Evolutionary conservation across 805 yeast genomes (phyloP), one percentile per base, ranked within the genome.

Genomic region (Candida insectorum): DNA sequence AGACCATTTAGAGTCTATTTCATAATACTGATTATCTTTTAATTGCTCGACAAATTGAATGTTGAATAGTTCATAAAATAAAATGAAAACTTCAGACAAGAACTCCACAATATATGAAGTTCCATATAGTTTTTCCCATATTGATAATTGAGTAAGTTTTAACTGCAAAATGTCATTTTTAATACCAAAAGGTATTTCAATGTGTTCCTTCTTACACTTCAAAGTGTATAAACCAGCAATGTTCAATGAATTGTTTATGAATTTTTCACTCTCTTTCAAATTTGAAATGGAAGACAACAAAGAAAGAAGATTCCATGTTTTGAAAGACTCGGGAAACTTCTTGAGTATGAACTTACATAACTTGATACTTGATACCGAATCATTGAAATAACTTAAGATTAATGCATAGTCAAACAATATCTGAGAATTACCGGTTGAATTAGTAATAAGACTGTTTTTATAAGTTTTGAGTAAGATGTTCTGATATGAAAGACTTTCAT

Each of bases 81-180:
- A 52, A 8, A 65, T 71, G 44, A 87, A 82, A 7, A 85, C 68
- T 28, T 76, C 86, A 2, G 84, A 74, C n/a, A 88, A 52, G 31
- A 69, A 64, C 26, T 80, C 85, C 39, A 85, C 53, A 0, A 87
- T 77, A 26, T 73, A 52, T 18, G 69, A 62, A 1, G 70, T 57
- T 5, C 87, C 91, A 36, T 73, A 66, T 4, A 74, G 61, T 5
- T 75, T 68, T 47, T 83, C 88, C 33, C 77, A 60, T n/a, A 86
- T 62, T 1, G 85, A 77, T 23, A 87, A 60, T 47, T 82, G 85
- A 0, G 95, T 81, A 57, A 84, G 67, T 46, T 84, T 84, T 52
- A 87, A 66, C 51, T 85, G 85, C 33, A 80, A 51, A 36, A 79
- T 70, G 37, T 71, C 78, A 59, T 72, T 62, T 47, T 72, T 63